Base-by-base conservation (phyloP, 2,329 filamentous ascomycete species). In the Trichoderma polysporum region DNA sequence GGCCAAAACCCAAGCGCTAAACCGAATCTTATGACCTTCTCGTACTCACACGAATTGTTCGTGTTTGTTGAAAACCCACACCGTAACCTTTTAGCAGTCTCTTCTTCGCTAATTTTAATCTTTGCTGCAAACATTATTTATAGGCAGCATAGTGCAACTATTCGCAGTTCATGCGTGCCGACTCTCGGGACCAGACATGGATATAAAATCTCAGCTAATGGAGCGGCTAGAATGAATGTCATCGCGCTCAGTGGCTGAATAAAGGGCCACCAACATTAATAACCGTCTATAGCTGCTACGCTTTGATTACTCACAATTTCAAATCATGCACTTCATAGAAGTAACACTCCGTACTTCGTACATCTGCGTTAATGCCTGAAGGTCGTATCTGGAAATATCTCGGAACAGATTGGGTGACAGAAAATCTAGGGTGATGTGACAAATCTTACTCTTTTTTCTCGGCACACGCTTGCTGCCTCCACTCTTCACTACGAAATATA, bases 291-390 rank as follows among this genome's bases (percentile, higher is more conserved):
- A 25, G 25, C 22, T 25, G 47, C n/a, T n/a, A n/a, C 12, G 41
- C 47, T 50, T 13, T 25, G 22, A 27, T 50, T 50, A 50, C 47
- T 50, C 47, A 27, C 15, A 22, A 50, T 50, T 50, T 27, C 5
- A 50, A 50, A 50, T 50, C 25, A 27, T 17, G 47, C 6, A 27
- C 19, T 47, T 22, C 12, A 37, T 35, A 39, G 39, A 19, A 15
- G 13, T 35, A 22, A 7, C 25, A 10, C 27, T 49, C 33, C 39
- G 27, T 29, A 10, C 27, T 49, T 47, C 39, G 27, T 47, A n/a
- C 13, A 15, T 31, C 47, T 62, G 59, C 59, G 47, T 62, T 62
- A 53, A 25, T 62, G 47, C 47, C 59, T 39, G 47, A 62, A 35
- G 25, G 22, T 17, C n/a, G 27, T 25, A 39, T 59, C 59, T 52